Evolutionary conservation across 441 rosid species (phyloP).

Genomic region (Viola pubescens): DNA sequence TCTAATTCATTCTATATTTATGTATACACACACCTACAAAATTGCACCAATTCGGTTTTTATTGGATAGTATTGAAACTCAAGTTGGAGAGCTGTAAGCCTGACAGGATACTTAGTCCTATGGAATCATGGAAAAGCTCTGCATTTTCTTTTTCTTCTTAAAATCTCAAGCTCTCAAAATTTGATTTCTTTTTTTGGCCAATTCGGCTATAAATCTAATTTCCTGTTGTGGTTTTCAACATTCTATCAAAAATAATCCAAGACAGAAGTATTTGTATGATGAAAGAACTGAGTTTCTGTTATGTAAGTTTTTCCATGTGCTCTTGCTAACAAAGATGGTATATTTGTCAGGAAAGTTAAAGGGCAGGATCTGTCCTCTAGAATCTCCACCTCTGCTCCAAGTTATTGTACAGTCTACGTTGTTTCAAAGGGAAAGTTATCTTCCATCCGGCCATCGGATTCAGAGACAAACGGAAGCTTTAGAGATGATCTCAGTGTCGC

Average conservation of each 20-base stretch:
- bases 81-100: no score
- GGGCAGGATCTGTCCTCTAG: slow-evolving; percentile 44
- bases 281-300: not conserved
- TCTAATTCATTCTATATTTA: not conserved
- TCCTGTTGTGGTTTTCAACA: no score
- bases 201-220: no score
- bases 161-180: no score
- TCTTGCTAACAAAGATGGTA: slow-evolving; percentile 9
- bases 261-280: not conserved
- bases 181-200: no score
- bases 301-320: not conserved
- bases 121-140: no score
- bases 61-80: no score
- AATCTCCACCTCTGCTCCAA: slow-evolving; percentile 58
- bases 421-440: slow-evolving; percentile 68
- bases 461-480: slow-evolving; percentile 38
- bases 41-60: no score
- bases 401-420: slow-evolving; percentile 69
- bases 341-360: slow-evolving; percentile 41
- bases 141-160: no score
- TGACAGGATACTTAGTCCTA: no score
- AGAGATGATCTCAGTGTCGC: slow-evolving; percentile 40
- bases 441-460: slow-evolving; percentile 72
- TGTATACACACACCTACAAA: not conserved
- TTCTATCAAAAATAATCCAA: no score